Evolutionary conservation across 352 stramenopile genomes (phyloP), one percentile per base, ranked within the genome.

Genomic region (Hyaloperonospora brassicae): DNA sequence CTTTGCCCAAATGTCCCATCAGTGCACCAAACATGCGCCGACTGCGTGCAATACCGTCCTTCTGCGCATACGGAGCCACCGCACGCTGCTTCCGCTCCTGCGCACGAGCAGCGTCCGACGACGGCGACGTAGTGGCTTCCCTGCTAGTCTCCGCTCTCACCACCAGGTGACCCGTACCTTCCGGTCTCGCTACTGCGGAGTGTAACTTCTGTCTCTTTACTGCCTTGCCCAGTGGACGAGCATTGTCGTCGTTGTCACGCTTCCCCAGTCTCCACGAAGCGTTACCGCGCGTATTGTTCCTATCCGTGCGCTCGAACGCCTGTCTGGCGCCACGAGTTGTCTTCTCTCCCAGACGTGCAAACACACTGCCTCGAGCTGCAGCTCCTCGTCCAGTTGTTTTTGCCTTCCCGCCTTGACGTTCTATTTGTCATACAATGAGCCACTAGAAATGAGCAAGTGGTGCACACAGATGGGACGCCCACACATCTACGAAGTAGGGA

Each of bases 11-110:
- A 61, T 92, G 82, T 1, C 79, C 77, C 79, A 92, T 89, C 13
- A 92, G 49, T 25, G 78, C 76, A 9, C 82, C 82, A 64, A 92
- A 92, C 79, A 92, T 86, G 43, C 81, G 79, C 13, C 78, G 76
- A 46, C 76, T 89, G 23, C 81, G 69, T 41, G 75, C 79, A 47
- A 87, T 76, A 21, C 70, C 76, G 7, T 87, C 79, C 24, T 84
- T 84, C 46, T 84, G 67, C 35, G 68, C 56, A 47, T 84, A 84
- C 25, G 76, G 70, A 21, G 72, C 79, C 12, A 86, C 66, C 13
- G 66, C 70, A n/a, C 74, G 71, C 54, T 75, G 79, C 47, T 80
- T 77, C 5, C 57, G 52, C 46, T 86, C 61, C 31, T 71, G 55
- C 10, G 49, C 35, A 22, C 51, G 61, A 38, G 56, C 61, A 8